phyloP scores from a whole-genome alignment of 331 rosid genomes.

The Rosa hybrid region DNA sequence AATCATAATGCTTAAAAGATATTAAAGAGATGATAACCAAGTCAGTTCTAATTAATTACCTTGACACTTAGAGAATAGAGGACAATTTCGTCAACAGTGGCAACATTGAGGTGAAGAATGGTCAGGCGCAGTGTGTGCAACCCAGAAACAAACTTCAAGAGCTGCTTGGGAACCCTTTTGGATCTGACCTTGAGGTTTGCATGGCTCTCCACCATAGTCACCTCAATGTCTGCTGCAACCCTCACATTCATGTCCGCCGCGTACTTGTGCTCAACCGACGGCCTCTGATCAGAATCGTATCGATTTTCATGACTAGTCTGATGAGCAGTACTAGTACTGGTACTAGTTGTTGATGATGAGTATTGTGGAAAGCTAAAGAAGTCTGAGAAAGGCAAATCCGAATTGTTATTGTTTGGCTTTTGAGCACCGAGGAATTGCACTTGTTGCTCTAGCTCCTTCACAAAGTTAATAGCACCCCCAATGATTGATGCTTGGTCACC shows the following conservation, averaged over 20 bases:
- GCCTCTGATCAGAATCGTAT: constrained; percentile 24
- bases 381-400: constrained; percentile 65
- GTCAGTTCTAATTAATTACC: constrained; percentile 36
- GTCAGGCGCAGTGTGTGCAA: constrained; percentile 71
- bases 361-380: constrained; percentile 88
- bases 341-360: constrained; percentile 42
- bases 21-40: background rate
- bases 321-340: background rate
- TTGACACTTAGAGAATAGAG: constrained; percentile 80
- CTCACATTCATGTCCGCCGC: background rate
- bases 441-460: constrained; percentile 89
- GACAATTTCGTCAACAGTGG: constrained; percentile 55
- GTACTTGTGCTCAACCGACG: constrained; percentile 26
- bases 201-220: constrained; percentile 91
- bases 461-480: constrained; percentile 92
- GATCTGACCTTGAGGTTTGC: constrained; percentile 86
- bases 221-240: constrained; percentile 85
- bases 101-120: constrained; percentile 81
- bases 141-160: constrained; percentile 67
- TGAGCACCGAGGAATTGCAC: constrained; percentile 61
- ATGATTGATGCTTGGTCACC: constrained; percentile 95
- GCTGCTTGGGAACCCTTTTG: constrained; percentile 70
- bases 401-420: constrained; percentile 28
- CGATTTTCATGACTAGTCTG: background rate
- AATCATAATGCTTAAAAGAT: background rate